A percentile compares a stretch with the other conserved stretches of the same genome.
These are phyloP conservation scores for Stylonectria norvegica DNA, from an alignment of 2,329 filamentous ascomycete species.

Conservation along the genomic window DNA sequence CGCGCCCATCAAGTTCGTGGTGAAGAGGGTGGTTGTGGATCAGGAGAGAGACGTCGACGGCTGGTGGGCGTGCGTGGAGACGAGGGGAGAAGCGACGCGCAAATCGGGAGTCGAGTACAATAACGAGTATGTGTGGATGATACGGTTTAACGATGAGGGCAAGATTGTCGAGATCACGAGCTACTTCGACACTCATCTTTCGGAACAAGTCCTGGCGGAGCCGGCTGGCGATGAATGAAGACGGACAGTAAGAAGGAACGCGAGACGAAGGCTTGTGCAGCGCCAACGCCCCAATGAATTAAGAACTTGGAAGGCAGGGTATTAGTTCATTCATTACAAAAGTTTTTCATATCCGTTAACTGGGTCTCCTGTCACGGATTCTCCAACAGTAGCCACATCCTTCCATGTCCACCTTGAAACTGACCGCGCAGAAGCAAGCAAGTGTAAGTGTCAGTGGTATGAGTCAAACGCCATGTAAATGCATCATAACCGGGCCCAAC, in stretches of 20 bases:
- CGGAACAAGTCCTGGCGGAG: slow-evolving; percentile 17
- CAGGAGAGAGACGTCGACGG: slow-evolving; percentile 16
- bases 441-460: slow-evolving; percentile 28
- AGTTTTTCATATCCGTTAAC: too few species aligned
- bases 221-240: background rate
- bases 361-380: too few species aligned
- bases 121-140: slow-evolving; percentile 25
- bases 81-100: slow-evolving; percentile 17
- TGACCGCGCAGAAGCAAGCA: slow-evolving; percentile 20
- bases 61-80: slow-evolving; percentile 23
- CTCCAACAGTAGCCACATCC: too few species aligned
- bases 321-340: too few species aligned
- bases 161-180: slow-evolving; percentile 23
- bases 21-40: slow-evolving; percentile 21
- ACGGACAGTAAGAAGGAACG: background rate
- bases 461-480: slow-evolving; percentile 29
- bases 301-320: too few species aligned
- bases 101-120: slow-evolving; percentile 19
- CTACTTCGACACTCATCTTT: slow-evolving; percentile 22
- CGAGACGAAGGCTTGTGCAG: too few species aligned
- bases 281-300: too few species aligned
- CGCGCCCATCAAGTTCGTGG: slow-evolving; percentile 20
- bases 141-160: slow-evolving; percentile 21
- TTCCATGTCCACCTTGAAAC: too few species aligned
- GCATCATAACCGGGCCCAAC: slow-evolving; percentile 23